These are phyloP conservation scores for Pilobolus umbonatus DNA, from an alignment of 192 early-diverging fungal species.

Conservation along the genomic window DNA sequence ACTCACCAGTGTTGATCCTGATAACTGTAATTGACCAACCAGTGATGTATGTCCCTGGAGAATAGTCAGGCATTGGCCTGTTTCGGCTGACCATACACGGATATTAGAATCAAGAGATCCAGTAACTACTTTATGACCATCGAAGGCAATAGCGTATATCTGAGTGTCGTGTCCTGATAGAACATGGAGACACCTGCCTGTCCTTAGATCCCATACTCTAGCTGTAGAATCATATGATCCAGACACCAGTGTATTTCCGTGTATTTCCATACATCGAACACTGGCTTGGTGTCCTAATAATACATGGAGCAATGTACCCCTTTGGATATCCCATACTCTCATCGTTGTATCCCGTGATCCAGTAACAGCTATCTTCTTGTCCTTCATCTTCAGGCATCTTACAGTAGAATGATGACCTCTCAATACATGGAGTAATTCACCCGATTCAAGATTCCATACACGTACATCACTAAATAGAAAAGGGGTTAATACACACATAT, in stretches of 20 bases:
- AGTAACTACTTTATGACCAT: constrained; percentile 76
- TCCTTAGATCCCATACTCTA: constrained; percentile 82
- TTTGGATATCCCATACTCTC: constrained; percentile 84
- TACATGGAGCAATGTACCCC: constrained; percentile 63
- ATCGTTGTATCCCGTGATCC: constrained; percentile 92
- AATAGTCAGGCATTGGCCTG: constrained; percentile 72
- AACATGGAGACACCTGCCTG: constrained; percentile 66
- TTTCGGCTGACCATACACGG: constrained; percentile 83
- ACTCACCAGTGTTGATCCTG: constrained; percentile 74
- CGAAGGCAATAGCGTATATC: constrained; percentile 93
- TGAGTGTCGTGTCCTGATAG: constrained; percentile 88
- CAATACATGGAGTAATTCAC: constrained; percentile 83
- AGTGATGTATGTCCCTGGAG: constrained; percentile 90
- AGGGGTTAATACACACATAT: background rate
- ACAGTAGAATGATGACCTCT: constrained; percentile 96
- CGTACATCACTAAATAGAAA: constrained; percentile 66
- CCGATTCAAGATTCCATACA: constrained; percentile 92
- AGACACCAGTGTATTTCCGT: constrained; percentile 78
- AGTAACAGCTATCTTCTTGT: constrained; percentile 73
- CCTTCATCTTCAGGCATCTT: constrained; percentile 82
- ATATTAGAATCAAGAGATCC: constrained; percentile 92
- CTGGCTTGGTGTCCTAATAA: constrained; percentile 83
- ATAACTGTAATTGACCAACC: constrained; percentile 88
- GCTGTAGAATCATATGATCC: constrained; percentile 93
- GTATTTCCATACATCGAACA: constrained; percentile 88